Base-by-base conservation (phyloP, 169 alveolate genomes). In the Plasmodium cynomolgi region DNA sequence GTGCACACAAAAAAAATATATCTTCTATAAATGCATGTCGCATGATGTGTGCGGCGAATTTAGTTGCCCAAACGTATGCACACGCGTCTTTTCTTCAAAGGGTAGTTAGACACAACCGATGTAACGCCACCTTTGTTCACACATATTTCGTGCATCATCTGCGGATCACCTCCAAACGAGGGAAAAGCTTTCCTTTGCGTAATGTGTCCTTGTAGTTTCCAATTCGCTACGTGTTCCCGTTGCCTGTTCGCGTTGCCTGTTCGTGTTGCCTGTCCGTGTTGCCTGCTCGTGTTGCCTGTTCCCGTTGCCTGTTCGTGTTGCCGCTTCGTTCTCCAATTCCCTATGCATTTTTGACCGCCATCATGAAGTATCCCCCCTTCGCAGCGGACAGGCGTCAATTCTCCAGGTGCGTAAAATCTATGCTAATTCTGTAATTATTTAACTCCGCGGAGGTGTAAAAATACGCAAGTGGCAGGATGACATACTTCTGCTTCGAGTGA, bases 371-470 rank as follows among this genome's bases (percentile, higher is more conserved):
- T 11, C 58, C 58, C 58, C 58, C 58, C 20, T 47, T 47, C 5
- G 58, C 20, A 47, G 58, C n/a, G 58, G 20, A 47, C 58, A 47
- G 26, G 26, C 7, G 56, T 83, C 91, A 83, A 23, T 37, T 58
- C 23, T 83, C 81, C 62, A 56, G 41, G 26, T 83, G 73, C n/a
- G 81, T 83, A 31, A 54, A 83, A 83, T 54, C 58, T 9, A 83
- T 83, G 50, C 62, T 83, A 83, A 83, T 54, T 83, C 91, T 83
- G 50, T 56, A 83, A 56, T 83, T 83, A 31, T 33, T 83, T 83
- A 83, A 83, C 73, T 26, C 68, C 1, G 56, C 41, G 56, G 34
- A 54, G 23, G 41, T 23, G 71, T 83, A 83, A 83, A 83, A 83
- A 56, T 83, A 56, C 23, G 47, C n/a, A 83, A 34, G 39, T 23